A percentile compares a stretch with the other conserved stretches of the same genome.
Evolutionary conservation across 1,139 yeast species (phyloP).

Genomic region (Taphrina sp.): DNA sequence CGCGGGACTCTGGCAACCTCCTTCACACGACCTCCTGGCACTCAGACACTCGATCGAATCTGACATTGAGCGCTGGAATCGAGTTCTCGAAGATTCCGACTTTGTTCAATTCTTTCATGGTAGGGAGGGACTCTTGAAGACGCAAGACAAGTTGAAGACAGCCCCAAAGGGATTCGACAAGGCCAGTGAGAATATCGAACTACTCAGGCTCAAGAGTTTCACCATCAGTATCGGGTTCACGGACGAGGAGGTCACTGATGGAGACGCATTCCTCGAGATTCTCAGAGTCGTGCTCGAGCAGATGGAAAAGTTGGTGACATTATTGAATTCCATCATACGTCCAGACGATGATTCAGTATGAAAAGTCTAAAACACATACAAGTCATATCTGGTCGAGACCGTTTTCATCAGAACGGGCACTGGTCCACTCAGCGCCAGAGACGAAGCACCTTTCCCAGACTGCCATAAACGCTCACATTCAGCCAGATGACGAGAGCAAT

Average conservation of each 20-base stretch:
- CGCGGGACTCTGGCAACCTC: conserved; percentile 38
- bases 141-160: conserved; percentile 36
- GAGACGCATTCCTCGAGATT: conserved; percentile 29
- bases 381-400: too few relatives aligned
- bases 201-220: conserved; percentile 35
- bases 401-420: too few relatives aligned
- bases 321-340: neutral
- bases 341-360: conserved; percentile 7
- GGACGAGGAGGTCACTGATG: conserved; percentile 32
- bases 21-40: conserved; percentile 33
- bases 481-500: conserved; percentile 14
- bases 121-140: conserved; percentile 1
- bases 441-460: conserved; percentile 15
- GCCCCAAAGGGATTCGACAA: conserved; percentile 37
- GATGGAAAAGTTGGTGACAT: conserved; percentile 35
- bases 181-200: conserved; percentile 35
- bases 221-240: conserved; percentile 22
- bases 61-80: conserved; percentile 34
- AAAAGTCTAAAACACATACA: too few relatives aligned
- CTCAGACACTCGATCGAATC: conserved; percentile 35
- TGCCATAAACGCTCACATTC: conserved; percentile 24
- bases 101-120: conserved; percentile 33
- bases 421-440: too few relatives aligned
- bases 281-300: conserved; percentile 31
- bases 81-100: conserved; percentile 30